Conservation (phyloP, 129 eudicot genomes). For the Helianthus tuberosus region DNA sequence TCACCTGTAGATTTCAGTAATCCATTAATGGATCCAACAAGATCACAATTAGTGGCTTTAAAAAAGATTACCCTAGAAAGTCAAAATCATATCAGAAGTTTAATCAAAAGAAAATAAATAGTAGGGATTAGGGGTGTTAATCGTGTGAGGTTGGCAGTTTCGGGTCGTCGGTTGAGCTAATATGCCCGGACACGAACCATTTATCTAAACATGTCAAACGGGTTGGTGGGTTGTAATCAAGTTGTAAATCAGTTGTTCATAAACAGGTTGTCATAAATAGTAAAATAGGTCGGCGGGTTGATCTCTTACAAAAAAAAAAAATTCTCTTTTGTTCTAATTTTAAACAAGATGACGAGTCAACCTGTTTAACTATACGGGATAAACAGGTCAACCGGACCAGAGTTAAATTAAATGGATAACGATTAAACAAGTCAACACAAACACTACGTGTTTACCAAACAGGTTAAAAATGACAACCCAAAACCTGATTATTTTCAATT, state of each 20-base stretch:
- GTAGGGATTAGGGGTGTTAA: not conserved
- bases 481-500: not conserved
- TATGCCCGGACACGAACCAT: not conserved
- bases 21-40: conserved; percentile 7
- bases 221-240: not conserved
- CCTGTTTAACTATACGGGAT: not conserved
- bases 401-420: not conserved
- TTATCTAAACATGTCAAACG: not conserved
- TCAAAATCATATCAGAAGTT: not conserved
- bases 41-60: conserved; percentile 12
- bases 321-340: no score
- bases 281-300: no score
- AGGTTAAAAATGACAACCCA: not conserved
- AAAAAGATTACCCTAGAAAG: not conserved
- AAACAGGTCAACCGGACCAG: not conserved
- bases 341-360: not conserved
- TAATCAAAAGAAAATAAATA: not conserved
- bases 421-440: not conserved
- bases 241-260: not conserved
- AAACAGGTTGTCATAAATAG: no score
- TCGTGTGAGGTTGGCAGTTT: not conserved
- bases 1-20: conserved; percentile 60
- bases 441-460: not conserved
- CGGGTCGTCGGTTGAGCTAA: not conserved
- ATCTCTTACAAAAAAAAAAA: no score